phyloP scores from a whole-genome alignment of 140 eudicot species.

The Eryngium alpinum region DNA sequence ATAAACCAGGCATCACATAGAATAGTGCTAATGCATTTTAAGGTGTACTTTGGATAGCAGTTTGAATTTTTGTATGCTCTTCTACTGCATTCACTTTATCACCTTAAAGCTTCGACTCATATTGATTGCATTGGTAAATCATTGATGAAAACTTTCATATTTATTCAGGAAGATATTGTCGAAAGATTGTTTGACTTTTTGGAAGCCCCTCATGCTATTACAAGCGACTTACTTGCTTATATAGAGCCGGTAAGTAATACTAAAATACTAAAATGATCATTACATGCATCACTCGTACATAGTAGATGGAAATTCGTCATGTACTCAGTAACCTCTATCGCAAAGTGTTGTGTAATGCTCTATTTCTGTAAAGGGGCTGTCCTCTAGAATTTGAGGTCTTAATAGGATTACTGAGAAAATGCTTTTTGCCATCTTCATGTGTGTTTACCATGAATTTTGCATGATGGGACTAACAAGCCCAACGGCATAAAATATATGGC shows the following conservation, averaged over 20 bases:
- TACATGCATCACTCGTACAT: no score
- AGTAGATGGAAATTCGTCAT: no score
- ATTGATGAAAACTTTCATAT: background rate
- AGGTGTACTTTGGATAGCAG: background rate
- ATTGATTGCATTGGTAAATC: background rate
- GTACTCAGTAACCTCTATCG: no score
- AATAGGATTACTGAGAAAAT: no score
- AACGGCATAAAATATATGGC: no score
- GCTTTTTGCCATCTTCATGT: no score
- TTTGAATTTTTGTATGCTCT: background rate
- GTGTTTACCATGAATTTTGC: no score
- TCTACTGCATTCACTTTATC: background rate
- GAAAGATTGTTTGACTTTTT: slow-evolving; percentile 78
- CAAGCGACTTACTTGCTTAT: slow-evolving; percentile 64
- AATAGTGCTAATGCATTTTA: background rate
- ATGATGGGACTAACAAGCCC: no score
- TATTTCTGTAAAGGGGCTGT: no score
- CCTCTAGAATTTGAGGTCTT: no score
- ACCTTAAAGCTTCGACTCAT: background rate
- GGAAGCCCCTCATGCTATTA: slow-evolving; percentile 76
- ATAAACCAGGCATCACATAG: background rate
- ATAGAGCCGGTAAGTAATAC: slow-evolving; percentile 64
- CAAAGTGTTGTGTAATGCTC: no score
- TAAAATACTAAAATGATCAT: no score
- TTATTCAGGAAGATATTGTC: slow-evolving; percentile 74